phyloP scores from a whole-genome alignment of 2,329 filamentous ascomycete genomes.

The Aspergillus hortae region DNA sequence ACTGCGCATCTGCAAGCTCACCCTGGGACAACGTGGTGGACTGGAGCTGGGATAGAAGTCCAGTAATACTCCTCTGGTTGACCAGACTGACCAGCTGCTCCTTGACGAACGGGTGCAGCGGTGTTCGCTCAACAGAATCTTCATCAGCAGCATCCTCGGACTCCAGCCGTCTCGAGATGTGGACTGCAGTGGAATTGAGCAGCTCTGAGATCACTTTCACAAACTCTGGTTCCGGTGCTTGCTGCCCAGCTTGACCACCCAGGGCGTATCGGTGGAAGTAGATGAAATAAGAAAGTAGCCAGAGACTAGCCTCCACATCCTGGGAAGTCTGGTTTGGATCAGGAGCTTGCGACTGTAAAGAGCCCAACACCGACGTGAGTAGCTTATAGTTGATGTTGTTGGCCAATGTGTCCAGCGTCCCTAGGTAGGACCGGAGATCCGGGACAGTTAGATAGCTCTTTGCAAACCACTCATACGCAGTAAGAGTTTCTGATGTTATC shows the following conservation, averaged over 20 bases:
- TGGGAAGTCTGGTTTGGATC: conserved; percentile 27
- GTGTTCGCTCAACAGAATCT: conserved; percentile 26
- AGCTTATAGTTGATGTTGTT: conserved; percentile 51
- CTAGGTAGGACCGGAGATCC: conserved; percentile 34
- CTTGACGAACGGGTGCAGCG: conserved; percentile 55
- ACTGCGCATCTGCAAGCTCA: conserved; percentile 19
- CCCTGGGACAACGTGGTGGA: conserved; percentile 22
- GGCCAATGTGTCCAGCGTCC: conserved; percentile 42
- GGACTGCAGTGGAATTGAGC: conserved; percentile 55
- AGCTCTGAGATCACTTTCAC: conserved; percentile 54
- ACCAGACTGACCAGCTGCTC: conserved; percentile 68
- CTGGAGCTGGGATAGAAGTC: conserved; percentile 50
- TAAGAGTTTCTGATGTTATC: conserved; percentile 42
- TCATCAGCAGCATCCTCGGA: conserved; percentile 29
- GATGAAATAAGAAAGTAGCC: conserved; percentile 59
- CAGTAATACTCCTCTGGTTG: conserved; percentile 69
- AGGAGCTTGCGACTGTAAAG: conserved; percentile 23
- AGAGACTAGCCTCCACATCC: conserved; percentile 46
- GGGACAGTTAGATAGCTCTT: conserved; percentile 46
- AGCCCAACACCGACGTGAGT: conserved; percentile 37
- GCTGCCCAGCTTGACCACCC: conserved; percentile 33
- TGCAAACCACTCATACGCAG: conserved; percentile 45
- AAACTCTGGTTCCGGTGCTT: conserved; percentile 51
- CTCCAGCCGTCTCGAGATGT: conserved; percentile 52
- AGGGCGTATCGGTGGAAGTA: conserved; percentile 53